Evolutionary conservation across 2,329 filamentous ascomycete genomes (phyloP), one percentile per base, ranked within the genome.

Genomic region (Neoscytalidium dimidiatum): DNA sequence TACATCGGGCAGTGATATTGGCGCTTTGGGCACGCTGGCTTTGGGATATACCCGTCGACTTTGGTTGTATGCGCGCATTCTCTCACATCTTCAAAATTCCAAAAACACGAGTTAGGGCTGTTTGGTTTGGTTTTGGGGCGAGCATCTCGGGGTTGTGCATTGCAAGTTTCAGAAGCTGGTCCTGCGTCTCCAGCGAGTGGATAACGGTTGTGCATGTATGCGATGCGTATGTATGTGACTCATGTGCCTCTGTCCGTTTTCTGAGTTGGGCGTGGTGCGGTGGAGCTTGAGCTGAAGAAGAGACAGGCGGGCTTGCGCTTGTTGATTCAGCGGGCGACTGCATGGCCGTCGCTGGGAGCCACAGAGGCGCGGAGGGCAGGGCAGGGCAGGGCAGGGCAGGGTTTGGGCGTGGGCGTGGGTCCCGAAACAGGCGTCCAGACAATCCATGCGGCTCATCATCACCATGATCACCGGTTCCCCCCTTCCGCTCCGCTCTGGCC

Each of bases 1-100:
- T 60, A 60, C 46, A 60, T 60, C 56, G 56, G 56, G 56, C 56
- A 46, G 56, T 60, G 56, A 60, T 60, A 60, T 60, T 46, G 56
- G 56, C 56, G 56, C 56, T 31, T 44, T 60, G 56, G 56, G 56
- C 56, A 60, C 46, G 56, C 46, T n/a, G n/a, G 38, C 29, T 23
- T 58, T 41, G 38, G 23, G 28, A 43, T 60, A 60, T 60, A 60
- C 56, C 56, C 56, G 56, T 31, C 19, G 41, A 26, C 19, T 31
- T 33, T 33, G 41, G 19, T 31, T 13, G 33, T n/a, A 41, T 43
- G 33, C 21, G 33, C 31, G 52, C 52, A 41, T 57, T 31, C 35
- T 29, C 38, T 14, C 7, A 31, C 13, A n/a, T 41, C 14, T 41
- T 13, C 3, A 46, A 52, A 58, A 33, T 23, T 21, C 41, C 26